These are phyloP conservation scores for Alternaria tenuissima DNA, from an alignment of 2,329 filamentous ascomycete species.

Conservation along the genomic window DNA sequence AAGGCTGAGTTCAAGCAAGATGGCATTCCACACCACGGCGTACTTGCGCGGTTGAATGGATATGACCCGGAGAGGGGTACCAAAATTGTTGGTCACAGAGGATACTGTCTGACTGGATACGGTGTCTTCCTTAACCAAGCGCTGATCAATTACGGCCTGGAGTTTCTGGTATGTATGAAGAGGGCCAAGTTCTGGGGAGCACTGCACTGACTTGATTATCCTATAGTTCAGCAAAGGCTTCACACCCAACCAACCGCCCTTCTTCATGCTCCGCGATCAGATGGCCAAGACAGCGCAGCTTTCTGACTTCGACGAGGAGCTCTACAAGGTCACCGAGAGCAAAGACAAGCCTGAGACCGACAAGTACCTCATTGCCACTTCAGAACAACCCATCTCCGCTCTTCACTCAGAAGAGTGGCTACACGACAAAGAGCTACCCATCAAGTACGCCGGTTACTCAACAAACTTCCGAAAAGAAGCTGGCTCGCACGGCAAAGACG, in stretches of 20 bases:
- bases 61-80: slow-evolving; percentile 83
- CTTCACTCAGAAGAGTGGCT: slow-evolving; percentile 96
- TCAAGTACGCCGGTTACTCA: slow-evolving; percentile 87
- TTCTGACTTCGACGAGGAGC: slow-evolving; percentile 95
- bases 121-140: slow-evolving; percentile 93
- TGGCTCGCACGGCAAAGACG: slow-evolving; percentile 88
- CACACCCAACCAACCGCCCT: slow-evolving; percentile 69
- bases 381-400: slow-evolving; percentile 93
- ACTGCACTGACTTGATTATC: background rate
- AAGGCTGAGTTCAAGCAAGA: slow-evolving; percentile 80
- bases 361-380: slow-evolving; percentile 79
- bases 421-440: slow-evolving; percentile 77
- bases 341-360: slow-evolving; percentile 82
- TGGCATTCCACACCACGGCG: slow-evolving; percentile 91
- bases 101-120: slow-evolving; percentile 90
- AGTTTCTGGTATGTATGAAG: slow-evolving; percentile 3
- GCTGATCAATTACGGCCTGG: slow-evolving; percentile 84
- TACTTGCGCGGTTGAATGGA: slow-evolving; percentile 84
- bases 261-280: slow-evolving; percentile 86
- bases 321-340: slow-evolving; percentile 92
- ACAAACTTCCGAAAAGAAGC: slow-evolving; percentile 97
- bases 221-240: slow-evolving; percentile 73
- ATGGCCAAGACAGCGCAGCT: slow-evolving; percentile 99
- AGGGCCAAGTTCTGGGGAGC: background rate
- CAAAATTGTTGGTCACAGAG: slow-evolving; percentile 93